A percentile compares a stretch with the other conserved stretches of the same genome.
These are phyloP conservation scores for Ilyonectria destructans DNA, from an alignment of 2,329 filamentous ascomycete species.

Conservation along the genomic window DNA sequence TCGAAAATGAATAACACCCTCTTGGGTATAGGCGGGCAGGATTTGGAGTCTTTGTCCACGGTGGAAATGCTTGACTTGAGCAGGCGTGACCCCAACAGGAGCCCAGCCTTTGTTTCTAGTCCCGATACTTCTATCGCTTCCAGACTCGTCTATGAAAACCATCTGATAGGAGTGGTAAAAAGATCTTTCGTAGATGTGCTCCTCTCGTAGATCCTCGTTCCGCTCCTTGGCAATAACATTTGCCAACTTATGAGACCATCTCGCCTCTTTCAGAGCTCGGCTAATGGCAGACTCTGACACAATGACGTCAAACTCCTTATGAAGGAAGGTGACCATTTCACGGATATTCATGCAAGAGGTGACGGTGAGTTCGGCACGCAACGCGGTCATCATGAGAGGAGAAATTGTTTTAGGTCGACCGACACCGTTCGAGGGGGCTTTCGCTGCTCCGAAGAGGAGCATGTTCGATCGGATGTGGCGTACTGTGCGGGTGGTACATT, in stretches of 20 bases:
- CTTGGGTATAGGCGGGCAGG: constrained; percentile 48
- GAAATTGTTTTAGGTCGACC: constrained; percentile 5
- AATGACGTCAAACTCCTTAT: constrained; percentile 21
- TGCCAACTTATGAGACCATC: constrained; percentile 19
- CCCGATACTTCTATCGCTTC: constrained; percentile 16
- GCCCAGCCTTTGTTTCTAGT: constrained; percentile 17
- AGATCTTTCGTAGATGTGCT: constrained; percentile 20
- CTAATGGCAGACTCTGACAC: constrained; percentile 15
- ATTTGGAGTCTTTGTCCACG: constrained; percentile 42
- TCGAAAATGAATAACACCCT: background rate
- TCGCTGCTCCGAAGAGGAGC: constrained; percentile 6
- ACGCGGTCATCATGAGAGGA: constrained; percentile 1
- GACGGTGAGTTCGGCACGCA: background rate
- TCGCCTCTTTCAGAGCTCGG: constrained; percentile 7
- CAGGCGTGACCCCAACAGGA: constrained; percentile 21
- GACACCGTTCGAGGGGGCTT: constrained; percentile 13
- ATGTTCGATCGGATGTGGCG: constrained; percentile 9
- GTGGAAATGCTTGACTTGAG: constrained; percentile 34
- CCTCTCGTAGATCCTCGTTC: constrained; percentile 22
- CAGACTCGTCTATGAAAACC: constrained; percentile 19
- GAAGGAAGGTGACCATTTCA: constrained; percentile 11
- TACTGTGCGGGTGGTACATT: background rate
- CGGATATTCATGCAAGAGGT: background rate
- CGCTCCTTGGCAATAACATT: constrained; percentile 11
- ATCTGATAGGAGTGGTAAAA: constrained; percentile 19